Base-by-base conservation (phyloP, 345 rosid genomes). In the Combretum micranthum region DNA sequence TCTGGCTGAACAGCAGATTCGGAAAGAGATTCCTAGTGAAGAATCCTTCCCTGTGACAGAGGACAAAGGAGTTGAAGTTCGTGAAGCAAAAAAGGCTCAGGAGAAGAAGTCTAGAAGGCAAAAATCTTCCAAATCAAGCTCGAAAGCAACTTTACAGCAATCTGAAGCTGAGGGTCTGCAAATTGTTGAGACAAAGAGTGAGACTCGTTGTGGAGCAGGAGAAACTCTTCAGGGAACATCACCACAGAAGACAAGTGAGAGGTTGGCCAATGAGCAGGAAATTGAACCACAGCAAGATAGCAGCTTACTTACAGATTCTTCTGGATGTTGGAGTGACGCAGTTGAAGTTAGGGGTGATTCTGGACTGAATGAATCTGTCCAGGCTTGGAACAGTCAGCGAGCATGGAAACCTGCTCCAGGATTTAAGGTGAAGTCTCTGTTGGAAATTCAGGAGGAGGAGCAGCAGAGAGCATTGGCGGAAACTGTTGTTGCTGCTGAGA, bases 331-430 rank as follows among this genome's bases (percentile, higher is more conserved):
- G 69, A 69, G 45, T 55, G 83, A 59, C 50, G 39, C 57, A 15
- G 56, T 53, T 19, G 77, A 77, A 72, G 71, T 43, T 12, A 74
- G 80, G 66, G 64, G 54, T 66, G 90, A 83, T 39, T 57, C 57
- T 7, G 18, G 25, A 14, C 16, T 43, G 23, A 53, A 52, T 57
- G 57, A 46, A n/a, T 56, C 78, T 60, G 60, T 59, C 16, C 53
- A 76, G 16, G 53, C 44, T 57, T 80, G 61, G 55, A 71, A 47
- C 59, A n/a, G 66, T 32, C 81, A 77, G 55, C 68, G 87, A 53
- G 96, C 92, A 56, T 94, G 99, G 99, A 90, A 84, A 76, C 88
- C 92, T 80, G 96, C 99, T 67, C 96, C 95, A 50, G 96, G 97
- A 69, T 80, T 85, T 77, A 94, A 81, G 77, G 81, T 95, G 15